Evolutionary conservation across 192 early-diverging fungal species (phyloP).

Genomic region (Geranomyces variabilis): DNA sequence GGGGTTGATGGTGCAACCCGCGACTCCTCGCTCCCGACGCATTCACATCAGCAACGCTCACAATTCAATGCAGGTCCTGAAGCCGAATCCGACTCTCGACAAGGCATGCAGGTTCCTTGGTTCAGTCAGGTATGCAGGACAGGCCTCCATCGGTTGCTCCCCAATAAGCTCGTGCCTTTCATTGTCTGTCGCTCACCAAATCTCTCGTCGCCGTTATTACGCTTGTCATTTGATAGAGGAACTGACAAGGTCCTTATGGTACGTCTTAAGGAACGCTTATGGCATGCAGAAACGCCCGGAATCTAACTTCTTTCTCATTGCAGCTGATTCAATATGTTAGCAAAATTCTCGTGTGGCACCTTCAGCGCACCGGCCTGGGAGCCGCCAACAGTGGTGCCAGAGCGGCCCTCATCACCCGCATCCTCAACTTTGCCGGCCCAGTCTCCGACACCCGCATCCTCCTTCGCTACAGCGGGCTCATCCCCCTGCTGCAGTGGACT

Average conservation of each 20-base stretch:
- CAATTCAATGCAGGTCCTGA: slow-evolving; percentile 22
- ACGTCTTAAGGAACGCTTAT: background rate
- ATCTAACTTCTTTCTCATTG: slow-evolving; percentile 9
- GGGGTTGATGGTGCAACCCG: too few species aligned
- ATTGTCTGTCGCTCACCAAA: background rate
- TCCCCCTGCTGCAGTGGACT: slow-evolving; percentile 89
- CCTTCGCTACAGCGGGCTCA: slow-evolving; percentile 73
- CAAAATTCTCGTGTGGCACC: slow-evolving; percentile 84
- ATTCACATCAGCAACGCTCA: too few species aligned
- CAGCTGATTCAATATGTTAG: slow-evolving; percentile 90
- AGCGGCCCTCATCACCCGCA: slow-evolving; percentile 58
- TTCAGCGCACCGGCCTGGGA: slow-evolving; percentile 57
- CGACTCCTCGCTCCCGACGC: too few species aligned
- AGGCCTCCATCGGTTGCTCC: too few species aligned
- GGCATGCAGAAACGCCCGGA: background rate
- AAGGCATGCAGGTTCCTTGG: slow-evolving; percentile 50
- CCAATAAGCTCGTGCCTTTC: background rate
- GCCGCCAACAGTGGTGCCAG: slow-evolving; percentile 40
- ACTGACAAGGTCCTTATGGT: slow-evolving; percentile 76
- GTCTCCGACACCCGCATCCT: slow-evolving; percentile 91
- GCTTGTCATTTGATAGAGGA: slow-evolving; percentile 50
- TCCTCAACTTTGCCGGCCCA: slow-evolving; percentile 81
- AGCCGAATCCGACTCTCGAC: slow-evolving; percentile 51
- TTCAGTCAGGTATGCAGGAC: slow-evolving; percentile 34
- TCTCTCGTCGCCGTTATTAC: background rate